Percentiles rank a stretch among this genome's conserved stretches.
Evolutionary conservation across 305 asterid species (phyloP).

Genomic region (Fraxinus ornus): DNA sequence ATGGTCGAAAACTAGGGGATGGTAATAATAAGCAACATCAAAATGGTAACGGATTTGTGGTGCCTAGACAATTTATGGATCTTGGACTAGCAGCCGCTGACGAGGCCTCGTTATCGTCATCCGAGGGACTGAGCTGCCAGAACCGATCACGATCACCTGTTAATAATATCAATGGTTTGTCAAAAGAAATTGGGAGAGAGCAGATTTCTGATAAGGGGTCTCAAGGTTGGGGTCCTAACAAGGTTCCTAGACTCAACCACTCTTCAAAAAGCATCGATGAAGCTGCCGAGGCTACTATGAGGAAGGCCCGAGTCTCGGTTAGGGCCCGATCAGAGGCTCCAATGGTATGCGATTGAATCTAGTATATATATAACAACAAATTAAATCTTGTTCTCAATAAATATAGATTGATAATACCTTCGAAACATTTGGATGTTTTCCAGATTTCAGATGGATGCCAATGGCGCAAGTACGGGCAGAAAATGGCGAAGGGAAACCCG

Average conservation of each 20-base stretch:
- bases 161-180: constrained; percentile 21
- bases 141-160: constrained; percentile 32
- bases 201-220: constrained; percentile 39
- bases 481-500: constrained; percentile 95
- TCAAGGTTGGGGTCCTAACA: constrained; percentile 40
- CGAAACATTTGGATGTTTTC: background rate
- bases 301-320: constrained; percentile 93
- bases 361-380: background rate
- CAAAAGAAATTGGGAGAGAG: constrained; percentile 25
- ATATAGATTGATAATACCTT: background rate
- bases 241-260: constrained; percentile 37
- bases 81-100: constrained; percentile 56
- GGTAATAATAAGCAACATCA: background rate
- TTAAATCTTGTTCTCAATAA: background rate
- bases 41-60: constrained; percentile 26
- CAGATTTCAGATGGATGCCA: constrained; percentile 94
- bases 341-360: constrained; percentile 45
- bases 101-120: constrained; percentile 44
- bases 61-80: constrained; percentile 77
- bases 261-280: constrained; percentile 52
- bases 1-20: background rate
- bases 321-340: constrained; percentile 85
- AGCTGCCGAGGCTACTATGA: constrained; percentile 71
- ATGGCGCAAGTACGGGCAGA: constrained; percentile 97
- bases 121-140: constrained; percentile 42